Evolutionary conservation across 2,329 filamentous ascomycete species (phyloP), one percentile per base, ranked within the genome.

Genomic region (Zymoseptoria tritici): DNA sequence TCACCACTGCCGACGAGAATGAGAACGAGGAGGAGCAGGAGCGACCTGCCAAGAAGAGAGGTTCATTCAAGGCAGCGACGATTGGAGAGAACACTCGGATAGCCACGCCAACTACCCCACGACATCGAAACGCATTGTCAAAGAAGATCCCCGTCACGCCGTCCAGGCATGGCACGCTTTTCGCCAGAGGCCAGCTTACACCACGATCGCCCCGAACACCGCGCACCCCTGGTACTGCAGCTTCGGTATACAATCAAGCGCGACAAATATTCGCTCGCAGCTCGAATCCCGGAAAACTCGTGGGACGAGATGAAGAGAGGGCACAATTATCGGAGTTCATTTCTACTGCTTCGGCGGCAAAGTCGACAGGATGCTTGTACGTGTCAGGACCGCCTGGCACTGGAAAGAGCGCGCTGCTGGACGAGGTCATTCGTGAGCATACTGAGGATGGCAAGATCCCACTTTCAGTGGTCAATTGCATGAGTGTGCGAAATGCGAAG

Each of bases 351-450:
- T 77, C 86, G 4, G 78, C 82, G 8, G 74, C 83, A 19, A 79
- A 79, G 9, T 83, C 82, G 2, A 86, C 86, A 57, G 91, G 92
- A 57, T 97, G 93, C 71, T 82, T 96, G 56, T 99, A 99, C 72
- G 88, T 99, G 66, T 97, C 92, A 67, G 94, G 94, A 0, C 94
- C 94, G 3, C 94, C 94, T 2, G 94, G 94, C 9, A 99, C 94
- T 0, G 94, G 94, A 57, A 99, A 99, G 78, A 97, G 92, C 73
- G 94, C 94, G 29, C 88, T 97, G 80, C 85, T 97, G 62, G 86
- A 86, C 63, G 87, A 95, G 71, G 84, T 96, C 55, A 88, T 88
- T 54, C 78, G 84, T 54, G 79, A 85, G 51, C 76, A 87, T 54
- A 77, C 78, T 36, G 77, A 81, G 16, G 74, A 78, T 1, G 69